Evolutionary conservation across 1,284 basidiomycete genomes (phyloP).

Genomic region (Cryptococcus jaspeensis): DNA sequence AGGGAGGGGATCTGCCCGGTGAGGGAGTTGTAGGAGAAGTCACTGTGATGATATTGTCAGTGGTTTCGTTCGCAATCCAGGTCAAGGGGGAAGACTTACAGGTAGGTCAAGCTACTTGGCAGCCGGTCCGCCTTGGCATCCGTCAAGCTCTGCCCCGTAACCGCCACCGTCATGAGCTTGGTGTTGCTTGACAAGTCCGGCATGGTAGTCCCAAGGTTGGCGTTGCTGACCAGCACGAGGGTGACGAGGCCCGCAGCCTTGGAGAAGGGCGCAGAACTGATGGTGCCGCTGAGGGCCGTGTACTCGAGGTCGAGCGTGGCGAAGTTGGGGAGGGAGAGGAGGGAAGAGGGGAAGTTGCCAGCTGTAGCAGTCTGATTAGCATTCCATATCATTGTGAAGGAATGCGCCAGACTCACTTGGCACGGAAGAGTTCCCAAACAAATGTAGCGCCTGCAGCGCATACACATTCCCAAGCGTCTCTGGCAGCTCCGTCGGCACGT

Average conservation of each 20-base stretch:
- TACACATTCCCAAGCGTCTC: slow-evolving; percentile 36
- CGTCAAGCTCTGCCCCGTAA: slow-evolving; percentile 28
- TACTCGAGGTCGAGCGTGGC: slow-evolving; percentile 39
- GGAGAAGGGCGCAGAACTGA: slow-evolving; percentile 29
- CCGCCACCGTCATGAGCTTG: slow-evolving; percentile 36
- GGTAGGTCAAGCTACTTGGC: slow-evolving; percentile 32
- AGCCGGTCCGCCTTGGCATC: slow-evolving; percentile 24
- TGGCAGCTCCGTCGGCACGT: slow-evolving; percentile 33
- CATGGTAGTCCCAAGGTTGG: slow-evolving; percentile 35
- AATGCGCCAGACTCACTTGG: slow-evolving; percentile 33
- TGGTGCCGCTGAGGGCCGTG: slow-evolving; percentile 36
- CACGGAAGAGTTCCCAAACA: slow-evolving; percentile 41
- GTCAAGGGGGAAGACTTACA: slow-evolving; percentile 28
- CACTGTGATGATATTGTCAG: slow-evolving; percentile 22
- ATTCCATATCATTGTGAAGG: not conserved
- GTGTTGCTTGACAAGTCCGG: slow-evolving; percentile 31
- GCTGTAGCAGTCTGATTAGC: slow-evolving; percentile 20
- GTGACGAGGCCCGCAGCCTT: slow-evolving; percentile 22
- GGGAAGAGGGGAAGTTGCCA: slow-evolving; percentile 30
- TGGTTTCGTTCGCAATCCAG: not conserved
- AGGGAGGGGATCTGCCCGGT: slow-evolving; percentile 35
- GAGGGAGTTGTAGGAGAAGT: slow-evolving; percentile 45
- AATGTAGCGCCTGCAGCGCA: slow-evolving; percentile 31
- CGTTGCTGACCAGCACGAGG: slow-evolving; percentile 39
- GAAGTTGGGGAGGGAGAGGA: slow-evolving; percentile 30